Conservation (phyloP, 1,284 basidiomycete species). For the Puccinia polysora region DNA sequence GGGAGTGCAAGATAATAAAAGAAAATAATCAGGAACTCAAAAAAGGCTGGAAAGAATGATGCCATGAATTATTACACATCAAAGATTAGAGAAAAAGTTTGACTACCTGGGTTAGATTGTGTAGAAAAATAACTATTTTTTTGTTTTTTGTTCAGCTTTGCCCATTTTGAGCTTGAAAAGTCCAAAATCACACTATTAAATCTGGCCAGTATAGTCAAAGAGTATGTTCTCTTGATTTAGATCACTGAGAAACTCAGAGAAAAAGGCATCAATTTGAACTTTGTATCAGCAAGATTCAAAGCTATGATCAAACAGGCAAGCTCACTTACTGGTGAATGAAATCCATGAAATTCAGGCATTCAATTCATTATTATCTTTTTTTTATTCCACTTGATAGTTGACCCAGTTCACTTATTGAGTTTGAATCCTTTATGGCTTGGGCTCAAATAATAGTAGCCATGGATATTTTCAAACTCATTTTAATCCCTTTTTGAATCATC, state of each 20-base stretch:
- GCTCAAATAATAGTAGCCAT: too few species aligned
- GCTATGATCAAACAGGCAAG: neutral
- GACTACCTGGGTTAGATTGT: too few species aligned
- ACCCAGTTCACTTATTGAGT: too few species aligned
- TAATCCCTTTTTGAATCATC: too few species aligned
- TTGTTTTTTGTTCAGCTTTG: constrained; percentile 41
- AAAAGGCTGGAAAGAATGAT: constrained; percentile 19
- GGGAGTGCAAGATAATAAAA: too few species aligned
- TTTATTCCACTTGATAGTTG: too few species aligned
- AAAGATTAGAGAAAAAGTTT: neutral
- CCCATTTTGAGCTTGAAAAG: constrained; percentile 86
- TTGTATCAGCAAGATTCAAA: neutral
- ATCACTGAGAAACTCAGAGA: constrained; percentile 58
- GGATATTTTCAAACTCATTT: too few species aligned
- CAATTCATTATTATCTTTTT: too few species aligned
- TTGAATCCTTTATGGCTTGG: too few species aligned
- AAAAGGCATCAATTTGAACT: neutral
- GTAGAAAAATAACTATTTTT: constrained; percentile 35
- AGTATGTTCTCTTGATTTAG: constrained; percentile 97
- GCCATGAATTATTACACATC: neutral
- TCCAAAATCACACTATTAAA: constrained; percentile 94
- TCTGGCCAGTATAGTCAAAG: constrained; percentile 91
- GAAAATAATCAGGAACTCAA: constrained; percentile 35
- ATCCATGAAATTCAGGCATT: constrained; percentile 93
- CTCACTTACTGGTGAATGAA: constrained; percentile 70